These are phyloP conservation scores for Sphagnurus paluster DNA, from an alignment of 1,284 basidiomycete genomes.

Conservation along the genomic window DNA sequence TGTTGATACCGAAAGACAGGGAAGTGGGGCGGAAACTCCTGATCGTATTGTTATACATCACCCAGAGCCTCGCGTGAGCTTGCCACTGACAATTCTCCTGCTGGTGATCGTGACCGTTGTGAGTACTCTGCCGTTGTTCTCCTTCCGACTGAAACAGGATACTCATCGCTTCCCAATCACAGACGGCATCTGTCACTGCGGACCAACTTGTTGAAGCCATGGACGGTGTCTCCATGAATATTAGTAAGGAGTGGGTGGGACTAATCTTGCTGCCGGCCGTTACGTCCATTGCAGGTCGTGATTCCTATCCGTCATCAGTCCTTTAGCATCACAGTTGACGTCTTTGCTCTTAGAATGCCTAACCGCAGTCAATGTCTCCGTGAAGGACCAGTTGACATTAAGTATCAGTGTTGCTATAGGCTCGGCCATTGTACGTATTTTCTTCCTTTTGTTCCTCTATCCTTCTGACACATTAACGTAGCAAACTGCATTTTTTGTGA, in stretches of 20 bases:
- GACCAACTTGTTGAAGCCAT: constrained; percentile 85
- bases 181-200: constrained; percentile 64
- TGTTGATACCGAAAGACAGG: constrained; percentile 9
- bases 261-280: constrained; percentile 86
- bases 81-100: constrained; percentile 56
- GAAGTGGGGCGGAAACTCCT: constrained; percentile 4
- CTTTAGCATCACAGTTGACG: constrained; percentile 1
- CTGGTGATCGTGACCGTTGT: constrained; percentile 67
- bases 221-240: constrained; percentile 56
- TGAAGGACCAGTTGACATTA: constrained; percentile 74
- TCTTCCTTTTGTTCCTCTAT: constrained; percentile 10
- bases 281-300: constrained; percentile 72
- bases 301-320: not conserved
- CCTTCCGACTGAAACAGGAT: too few relatives aligned
- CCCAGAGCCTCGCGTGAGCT: constrained; percentile 56
- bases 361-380: constrained; percentile 83
- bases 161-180: not conserved
- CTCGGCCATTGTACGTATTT: constrained; percentile 72
- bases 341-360: constrained; percentile 38
- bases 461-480: constrained; percentile 25
- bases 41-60: too few relatives aligned
- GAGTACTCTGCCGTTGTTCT: too few relatives aligned
- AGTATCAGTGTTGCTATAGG: constrained; percentile 87
- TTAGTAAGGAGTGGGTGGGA: constrained; percentile 80
- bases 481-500: constrained; percentile 88